These are phyloP conservation scores for Urostyla sp. DNA, from an alignment of 73 alveolate species.

Conservation along the genomic window DNA sequence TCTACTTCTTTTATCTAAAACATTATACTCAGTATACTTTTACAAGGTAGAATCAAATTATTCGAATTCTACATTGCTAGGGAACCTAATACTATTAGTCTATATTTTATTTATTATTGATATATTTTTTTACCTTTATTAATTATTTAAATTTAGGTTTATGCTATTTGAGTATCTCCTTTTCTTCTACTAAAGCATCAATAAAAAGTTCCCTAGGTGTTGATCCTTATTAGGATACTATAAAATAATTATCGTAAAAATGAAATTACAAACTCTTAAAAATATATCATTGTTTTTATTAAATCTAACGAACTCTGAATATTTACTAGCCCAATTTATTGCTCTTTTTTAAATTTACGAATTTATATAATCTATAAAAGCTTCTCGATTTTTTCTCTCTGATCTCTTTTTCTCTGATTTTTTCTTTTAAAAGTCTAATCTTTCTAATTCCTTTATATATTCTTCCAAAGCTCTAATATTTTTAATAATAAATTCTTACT, in stretches of 20 bases:
- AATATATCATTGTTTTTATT: conserved; percentile 78
- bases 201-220: conserved; percentile 83
- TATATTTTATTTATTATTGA: background rate
- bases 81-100: conserved; percentile 39
- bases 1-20: background rate
- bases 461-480: conserved; percentile 73
- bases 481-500: conserved; percentile 1
- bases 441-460: conserved; percentile 76
- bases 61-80: conserved; percentile 23
- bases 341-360: conserved; percentile 72
- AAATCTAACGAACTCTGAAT: conserved; percentile 68
- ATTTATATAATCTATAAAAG: conserved; percentile 78
- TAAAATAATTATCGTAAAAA: no score
- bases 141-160: conserved; percentile 74
- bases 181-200: conserved; percentile 73
- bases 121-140: conserved; percentile 52
- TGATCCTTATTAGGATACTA: conserved; percentile 86
- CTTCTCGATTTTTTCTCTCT: conserved; percentile 83
- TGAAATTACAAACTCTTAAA: no score
- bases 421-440: conserved; percentile 61
- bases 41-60: background rate
- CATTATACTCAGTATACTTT: background rate
- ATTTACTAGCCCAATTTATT: conserved; percentile 74
- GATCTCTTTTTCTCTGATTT: conserved; percentile 74
- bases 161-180: conserved; percentile 71